Evolutionary conservation across 177 flowering plant genomes (phyloP).

Genomic region (Telopea speciosissima): DNA sequence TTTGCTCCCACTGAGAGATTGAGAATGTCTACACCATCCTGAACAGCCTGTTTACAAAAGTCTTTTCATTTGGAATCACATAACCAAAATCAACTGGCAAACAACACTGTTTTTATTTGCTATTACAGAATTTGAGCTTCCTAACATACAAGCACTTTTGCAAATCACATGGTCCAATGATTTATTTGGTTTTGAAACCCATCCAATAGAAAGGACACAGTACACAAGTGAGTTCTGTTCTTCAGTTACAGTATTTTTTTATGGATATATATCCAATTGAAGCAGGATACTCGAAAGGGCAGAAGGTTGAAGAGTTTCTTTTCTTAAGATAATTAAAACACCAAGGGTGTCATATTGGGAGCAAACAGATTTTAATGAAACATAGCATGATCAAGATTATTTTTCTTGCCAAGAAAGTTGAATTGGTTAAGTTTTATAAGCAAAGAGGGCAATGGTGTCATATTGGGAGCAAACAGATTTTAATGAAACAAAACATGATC

Average conservation of each 20-base stretch:
- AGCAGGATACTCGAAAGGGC: too few relatives aligned
- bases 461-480: not conserved
- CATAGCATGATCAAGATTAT: not conserved
- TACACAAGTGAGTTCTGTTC: not conserved
- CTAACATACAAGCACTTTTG: not conserved
- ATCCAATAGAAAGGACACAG: too few relatives aligned
- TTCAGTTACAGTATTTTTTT: too few relatives aligned
- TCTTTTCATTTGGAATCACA: constrained; percentile 7
- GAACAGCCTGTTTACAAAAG: constrained; percentile 66
- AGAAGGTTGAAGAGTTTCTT: not conserved
- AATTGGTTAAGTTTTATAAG: too few relatives aligned
- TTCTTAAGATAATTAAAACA: not conserved
- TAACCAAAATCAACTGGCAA: not conserved
- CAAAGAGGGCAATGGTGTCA: not conserved
- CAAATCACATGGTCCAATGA: too few relatives aligned
- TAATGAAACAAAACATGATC: not conserved
- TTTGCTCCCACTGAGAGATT: constrained; percentile 96
- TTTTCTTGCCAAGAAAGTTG: too few relatives aligned
- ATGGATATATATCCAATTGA: too few relatives aligned
- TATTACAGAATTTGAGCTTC: not conserved
- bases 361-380: not conserved
- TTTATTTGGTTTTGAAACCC: too few relatives aligned
- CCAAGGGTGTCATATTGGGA: not conserved
- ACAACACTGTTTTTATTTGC: not conserved
- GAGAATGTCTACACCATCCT: constrained; percentile 96